Evolutionary conservation across 2,329 filamentous ascomycete genomes (phyloP).

Genomic region (Penicillium sp.): DNA sequence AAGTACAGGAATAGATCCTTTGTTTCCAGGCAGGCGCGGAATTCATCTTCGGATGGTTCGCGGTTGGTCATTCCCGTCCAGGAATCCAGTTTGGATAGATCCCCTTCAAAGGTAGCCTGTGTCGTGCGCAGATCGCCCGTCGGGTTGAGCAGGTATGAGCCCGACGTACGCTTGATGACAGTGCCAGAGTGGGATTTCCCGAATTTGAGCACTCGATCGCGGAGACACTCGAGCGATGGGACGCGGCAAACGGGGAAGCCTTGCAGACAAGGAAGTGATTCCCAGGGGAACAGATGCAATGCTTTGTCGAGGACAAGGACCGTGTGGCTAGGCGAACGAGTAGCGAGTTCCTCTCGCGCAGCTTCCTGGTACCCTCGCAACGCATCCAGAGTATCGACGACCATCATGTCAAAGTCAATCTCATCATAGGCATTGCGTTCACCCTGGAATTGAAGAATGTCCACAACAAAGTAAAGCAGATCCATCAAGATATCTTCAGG

Average conservation of each 20-base stretch:
- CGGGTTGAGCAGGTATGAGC: conserved; percentile 84
- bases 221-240: conserved; percentile 82
- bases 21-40: conserved; percentile 68
- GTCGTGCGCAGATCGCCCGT: conserved; percentile 82
- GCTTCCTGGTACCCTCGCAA: conserved; percentile 75
- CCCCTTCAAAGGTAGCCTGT: conserved; percentile 72
- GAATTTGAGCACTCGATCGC: conserved; percentile 71
- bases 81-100: conserved; percentile 59
- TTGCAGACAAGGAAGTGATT: conserved; percentile 86
- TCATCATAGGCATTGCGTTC: conserved; percentile 97
- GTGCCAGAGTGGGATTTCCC: conserved; percentile 31
- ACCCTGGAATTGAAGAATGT: conserved; percentile 94
- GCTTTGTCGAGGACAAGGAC: conserved; percentile 91
- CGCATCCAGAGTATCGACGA: conserved; percentile 85
- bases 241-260: conserved; percentile 81
- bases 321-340: conserved; percentile 63
- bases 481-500: conserved; percentile 91
- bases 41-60: conserved; percentile 76
- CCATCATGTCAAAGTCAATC: conserved; percentile 92
- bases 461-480: conserved; percentile 92
- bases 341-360: conserved; percentile 44
- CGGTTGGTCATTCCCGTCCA: conserved; percentile 75
- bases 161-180: conserved; percentile 42
- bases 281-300: conserved; percentile 92
- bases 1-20: conserved; percentile 88